Conservation (phyloP, 805 yeast species). For the Candida ponderosae region DNA sequence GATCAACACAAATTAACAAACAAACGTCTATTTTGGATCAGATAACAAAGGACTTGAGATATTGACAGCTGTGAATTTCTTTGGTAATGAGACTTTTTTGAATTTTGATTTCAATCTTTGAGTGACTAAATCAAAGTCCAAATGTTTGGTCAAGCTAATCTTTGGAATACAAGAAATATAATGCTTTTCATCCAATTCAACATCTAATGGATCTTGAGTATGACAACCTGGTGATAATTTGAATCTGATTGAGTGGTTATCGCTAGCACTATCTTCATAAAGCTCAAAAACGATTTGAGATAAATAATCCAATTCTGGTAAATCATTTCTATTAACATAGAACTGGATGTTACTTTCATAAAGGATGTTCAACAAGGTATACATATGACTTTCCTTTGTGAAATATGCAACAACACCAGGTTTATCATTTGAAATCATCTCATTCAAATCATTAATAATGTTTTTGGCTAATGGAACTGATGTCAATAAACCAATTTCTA, state of each 20-base stretch:
- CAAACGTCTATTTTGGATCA: too few species aligned
- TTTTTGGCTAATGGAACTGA: slow-evolving; percentile 90
- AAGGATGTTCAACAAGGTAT: slow-evolving; percentile 82
- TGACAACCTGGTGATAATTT: slow-evolving; percentile 98
- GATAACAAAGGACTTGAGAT: slow-evolving; percentile 58
- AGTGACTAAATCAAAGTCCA: slow-evolving; percentile 84
- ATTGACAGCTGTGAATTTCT: slow-evolving; percentile 83
- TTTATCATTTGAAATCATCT: slow-evolving; percentile 67
- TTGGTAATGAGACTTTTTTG: slow-evolving; percentile 82
- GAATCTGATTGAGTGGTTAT: slow-evolving; percentile 82
- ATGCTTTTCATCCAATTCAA: slow-evolving; percentile 91
- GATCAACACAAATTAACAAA: too few species aligned
- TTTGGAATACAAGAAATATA: slow-evolving; percentile 95
- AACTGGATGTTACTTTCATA: slow-evolving; percentile 93
- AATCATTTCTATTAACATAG: slow-evolving; percentile 87
- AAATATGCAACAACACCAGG: slow-evolving; percentile 87
- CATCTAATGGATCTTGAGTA: slow-evolving; percentile 95
- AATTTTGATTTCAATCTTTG: slow-evolving; percentile 77
- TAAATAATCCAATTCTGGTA: slow-evolving; percentile 92
- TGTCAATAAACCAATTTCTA: slow-evolving; percentile 92
- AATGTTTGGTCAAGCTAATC: slow-evolving; percentile 81
- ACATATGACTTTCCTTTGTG: slow-evolving; percentile 95
- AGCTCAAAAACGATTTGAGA: slow-evolving; percentile 93
- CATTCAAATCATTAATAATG: slow-evolving; percentile 70
- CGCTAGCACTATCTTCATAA: slow-evolving; percentile 73